Evolutionary conservation across 192 early-diverging fungal species (phyloP).

Genomic region (Linnemannia exigua): DNA sequence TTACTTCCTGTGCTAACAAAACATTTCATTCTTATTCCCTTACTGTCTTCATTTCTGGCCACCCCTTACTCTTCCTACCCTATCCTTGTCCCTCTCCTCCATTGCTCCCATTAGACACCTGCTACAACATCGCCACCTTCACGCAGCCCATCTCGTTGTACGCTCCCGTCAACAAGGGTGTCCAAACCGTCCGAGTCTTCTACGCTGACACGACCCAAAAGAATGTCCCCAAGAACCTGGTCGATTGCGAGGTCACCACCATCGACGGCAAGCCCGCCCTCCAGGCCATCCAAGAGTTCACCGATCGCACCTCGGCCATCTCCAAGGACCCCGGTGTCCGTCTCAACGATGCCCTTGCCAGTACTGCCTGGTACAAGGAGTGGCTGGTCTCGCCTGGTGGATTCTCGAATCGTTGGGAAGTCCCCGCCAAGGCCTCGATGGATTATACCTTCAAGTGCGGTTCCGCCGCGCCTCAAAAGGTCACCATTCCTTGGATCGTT

Average conservation of each 20-base stretch:
- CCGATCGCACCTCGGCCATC: slow-evolving; percentile 49
- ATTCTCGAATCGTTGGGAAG: slow-evolving; percentile 42
- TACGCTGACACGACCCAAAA: slow-evolving; percentile 43
- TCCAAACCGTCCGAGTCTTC: slow-evolving; percentile 43
- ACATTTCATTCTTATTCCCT: background rate
- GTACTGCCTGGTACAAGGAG: slow-evolving; percentile 51
- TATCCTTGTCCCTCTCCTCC: background rate
- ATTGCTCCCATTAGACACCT: slow-evolving; percentile 15
- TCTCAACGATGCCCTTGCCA: slow-evolving; percentile 57
- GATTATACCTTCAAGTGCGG: slow-evolving; percentile 51
- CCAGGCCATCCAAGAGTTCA: slow-evolving; percentile 40
- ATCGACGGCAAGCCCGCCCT: slow-evolving; percentile 57
- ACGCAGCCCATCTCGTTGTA: slow-evolving; percentile 50
- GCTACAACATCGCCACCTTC: slow-evolving; percentile 40
- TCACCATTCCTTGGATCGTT: slow-evolving; percentile 55
- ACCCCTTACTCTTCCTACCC: background rate
- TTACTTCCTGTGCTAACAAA: background rate
- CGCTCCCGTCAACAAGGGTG: slow-evolving; percentile 38
- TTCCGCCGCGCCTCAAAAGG: background rate
- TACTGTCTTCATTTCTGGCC: too few relatives aligned
- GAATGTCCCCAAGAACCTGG: slow-evolving; percentile 39
- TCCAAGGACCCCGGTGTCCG: slow-evolving; percentile 61
- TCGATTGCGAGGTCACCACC: slow-evolving; percentile 40
- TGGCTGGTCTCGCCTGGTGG: slow-evolving; percentile 44
- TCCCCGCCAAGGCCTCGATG: slow-evolving; percentile 45